These are phyloP conservation scores for Fraxinus pennsylvanica DNA, from an alignment of 257 asterid genomes.

Conservation along the genomic window DNA sequence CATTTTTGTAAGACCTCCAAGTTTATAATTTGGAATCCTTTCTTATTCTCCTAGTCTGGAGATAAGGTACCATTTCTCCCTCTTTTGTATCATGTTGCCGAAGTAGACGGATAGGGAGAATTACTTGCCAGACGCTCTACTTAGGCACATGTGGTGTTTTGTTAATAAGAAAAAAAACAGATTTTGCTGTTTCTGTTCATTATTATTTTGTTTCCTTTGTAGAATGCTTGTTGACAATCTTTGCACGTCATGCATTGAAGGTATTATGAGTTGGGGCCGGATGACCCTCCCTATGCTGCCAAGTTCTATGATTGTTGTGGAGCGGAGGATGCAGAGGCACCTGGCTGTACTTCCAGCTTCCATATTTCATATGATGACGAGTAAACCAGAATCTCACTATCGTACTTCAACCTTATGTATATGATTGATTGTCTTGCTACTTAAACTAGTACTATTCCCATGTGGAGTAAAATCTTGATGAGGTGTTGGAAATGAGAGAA, in stretches of 20 bases:
- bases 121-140: neutral
- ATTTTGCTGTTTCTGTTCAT: neutral
- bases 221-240: slow-evolving; percentile 2
- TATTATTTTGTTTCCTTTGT: neutral
- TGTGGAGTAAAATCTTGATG: neutral
- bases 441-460: neutral
- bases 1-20: neutral
- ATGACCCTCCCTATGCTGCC: slow-evolving; percentile 96
- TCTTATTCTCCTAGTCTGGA: neutral
- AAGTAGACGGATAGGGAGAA: neutral
- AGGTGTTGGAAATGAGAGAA: neutral
- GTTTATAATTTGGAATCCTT: neutral
- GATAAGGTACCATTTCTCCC: neutral
- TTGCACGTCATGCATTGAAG: slow-evolving; percentile 34
- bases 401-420: slow-evolving; percentile 19
- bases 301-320: slow-evolving; percentile 93
- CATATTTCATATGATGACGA: slow-evolving; percentile 80
- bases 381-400: slow-evolving; percentile 19
- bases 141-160: neutral
- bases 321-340: slow-evolving; percentile 74
- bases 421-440: neutral
- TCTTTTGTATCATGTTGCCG: neutral
- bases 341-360: slow-evolving; percentile 70
- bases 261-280: slow-evolving; percentile 81
- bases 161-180: neutral